A percentile compares a stretch with the other conserved stretches of the same genome.
Evolutionary conservation across 495 filamentous ascomycete genomes (phyloP).

Genomic region (Lophium mytilinum): DNA sequence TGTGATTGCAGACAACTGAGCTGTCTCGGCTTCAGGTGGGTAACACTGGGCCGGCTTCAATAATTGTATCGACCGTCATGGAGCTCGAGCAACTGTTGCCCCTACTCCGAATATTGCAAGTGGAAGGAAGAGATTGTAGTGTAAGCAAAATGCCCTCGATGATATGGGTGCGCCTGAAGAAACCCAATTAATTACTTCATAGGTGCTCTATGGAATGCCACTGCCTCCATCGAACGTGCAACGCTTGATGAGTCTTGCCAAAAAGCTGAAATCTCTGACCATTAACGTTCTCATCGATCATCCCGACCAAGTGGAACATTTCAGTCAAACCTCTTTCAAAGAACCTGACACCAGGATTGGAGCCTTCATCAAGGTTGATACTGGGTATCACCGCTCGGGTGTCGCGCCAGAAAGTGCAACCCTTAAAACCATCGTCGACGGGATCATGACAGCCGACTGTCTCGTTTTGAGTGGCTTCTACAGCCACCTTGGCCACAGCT

Average conservation of each 20-base stretch:
- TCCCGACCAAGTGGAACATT: constrained; percentile 36
- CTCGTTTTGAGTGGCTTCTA: constrained; percentile 58
- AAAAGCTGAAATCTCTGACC: constrained; percentile 42
- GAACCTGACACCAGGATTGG: constrained; percentile 27
- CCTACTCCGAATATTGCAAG: constrained; percentile 50
- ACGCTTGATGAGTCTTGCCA: constrained; percentile 48
- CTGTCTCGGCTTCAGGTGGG: constrained; percentile 69
- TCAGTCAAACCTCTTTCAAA: constrained; percentile 23
- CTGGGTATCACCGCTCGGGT: constrained; percentile 69
- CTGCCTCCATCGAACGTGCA: constrained; percentile 52
- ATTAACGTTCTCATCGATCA: constrained; percentile 70
- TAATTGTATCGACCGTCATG: constrained; percentile 70
- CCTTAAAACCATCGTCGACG: constrained; percentile 41
- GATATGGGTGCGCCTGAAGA: not conserved
- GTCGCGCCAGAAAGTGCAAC: constrained; percentile 44
- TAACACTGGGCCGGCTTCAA: constrained; percentile 46
- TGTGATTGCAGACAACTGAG: constrained; percentile 52
- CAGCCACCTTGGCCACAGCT: constrained; percentile 71
- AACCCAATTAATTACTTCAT: not conserved
- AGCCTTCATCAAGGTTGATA: constrained; percentile 72
- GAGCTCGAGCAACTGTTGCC: constrained; percentile 66
- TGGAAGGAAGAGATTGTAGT: constrained; percentile 45
- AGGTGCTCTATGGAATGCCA: constrained; percentile 73
- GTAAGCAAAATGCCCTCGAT: constrained; percentile 30
- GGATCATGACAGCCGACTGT: constrained; percentile 35